Evolutionary conservation across 2,329 filamentous ascomycete species (phyloP), one percentile per base, ranked within the genome.

Genomic region (Microascus cirrosus): DNA sequence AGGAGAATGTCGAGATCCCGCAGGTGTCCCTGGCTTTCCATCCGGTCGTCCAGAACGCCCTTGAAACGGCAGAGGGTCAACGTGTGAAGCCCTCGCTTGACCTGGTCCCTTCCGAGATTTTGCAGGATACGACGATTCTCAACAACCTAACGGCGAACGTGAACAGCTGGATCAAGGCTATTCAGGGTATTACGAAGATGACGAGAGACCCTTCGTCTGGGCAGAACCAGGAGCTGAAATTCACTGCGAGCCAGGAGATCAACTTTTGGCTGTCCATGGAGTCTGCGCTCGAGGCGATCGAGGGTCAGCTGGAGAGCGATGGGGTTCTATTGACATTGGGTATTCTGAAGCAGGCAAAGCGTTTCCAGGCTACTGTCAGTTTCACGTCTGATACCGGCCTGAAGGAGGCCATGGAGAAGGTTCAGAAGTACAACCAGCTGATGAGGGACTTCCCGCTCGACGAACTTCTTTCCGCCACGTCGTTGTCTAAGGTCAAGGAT

Each of bases 201-300:
- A 90, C 90, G 48, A 85, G 91, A 66, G 94, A 99, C 65, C 85
- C 90, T 1, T 76, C 78, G 4, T 82, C 77, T 69, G 86, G 70
- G 79, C 81, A 63, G 80, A 72, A 70, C 58, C 74, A 75, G 61
- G 74, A 77, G 59, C 75, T 77, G 60, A 76, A 73, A 64, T 66
- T 66, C 35, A 95, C 91, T 24, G 94, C 94, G 35, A 93, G 90
- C 59, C 94, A 97, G 70, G 94, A 99, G 71, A 96, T 99, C 71
- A 96, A 96, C 71, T 99, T 99, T 68, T 99, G 94, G 94, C 73
- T 99, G 55, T 95, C 91, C 1, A 96, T 99, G 89, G 95, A 99
- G 71, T 88, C 87, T 18, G 90, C 92, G 4, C 74, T 99, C 62
- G 92, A 96, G 69, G 87, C 87, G 32, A 96, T 99, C 60, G 93